These are phyloP conservation scores for Hanseniaspora guilliermondii DNA, from an alignment of 805 yeast genomes.

Conservation along the genomic window DNA sequence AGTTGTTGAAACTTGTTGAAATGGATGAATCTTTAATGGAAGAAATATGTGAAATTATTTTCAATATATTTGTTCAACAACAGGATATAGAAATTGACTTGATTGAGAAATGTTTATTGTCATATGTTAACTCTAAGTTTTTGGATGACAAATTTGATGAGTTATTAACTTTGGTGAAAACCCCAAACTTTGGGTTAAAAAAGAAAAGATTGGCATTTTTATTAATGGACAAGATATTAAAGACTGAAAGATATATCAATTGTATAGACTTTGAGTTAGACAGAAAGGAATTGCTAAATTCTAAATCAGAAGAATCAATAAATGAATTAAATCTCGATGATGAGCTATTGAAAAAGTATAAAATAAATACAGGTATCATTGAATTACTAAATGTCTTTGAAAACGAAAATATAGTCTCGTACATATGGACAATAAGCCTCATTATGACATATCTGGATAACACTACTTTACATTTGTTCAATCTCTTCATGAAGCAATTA, in stretches of 20 bases:
- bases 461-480: neutral
- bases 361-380: neutral
- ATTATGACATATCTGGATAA: constrained; percentile 1
- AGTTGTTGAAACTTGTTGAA: neutral
- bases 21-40: neutral
- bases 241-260: neutral
- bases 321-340: neutral
- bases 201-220: neutral
- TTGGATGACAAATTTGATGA: neutral
- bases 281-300: constrained; percentile 2
- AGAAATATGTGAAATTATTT: constrained; percentile 1
- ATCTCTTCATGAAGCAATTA: neutral
- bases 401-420: neutral
- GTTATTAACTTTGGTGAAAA: neutral
- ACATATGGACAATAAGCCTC: constrained; percentile 2
- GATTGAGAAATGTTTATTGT: neutral
- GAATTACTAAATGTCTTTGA: neutral
- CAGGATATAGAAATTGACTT: neutral
- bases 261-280: constrained; percentile 7
- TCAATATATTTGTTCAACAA: neutral
- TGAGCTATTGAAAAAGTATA: neutral
- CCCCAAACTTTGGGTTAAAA: neutral
- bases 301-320: neutral
- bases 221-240: neutral
- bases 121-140: neutral